Percentiles rank a stretch among this genome's conserved stretches.
Conservation (phyloP, 139 green algal species). For the Trebouxia sp. region DNA sequence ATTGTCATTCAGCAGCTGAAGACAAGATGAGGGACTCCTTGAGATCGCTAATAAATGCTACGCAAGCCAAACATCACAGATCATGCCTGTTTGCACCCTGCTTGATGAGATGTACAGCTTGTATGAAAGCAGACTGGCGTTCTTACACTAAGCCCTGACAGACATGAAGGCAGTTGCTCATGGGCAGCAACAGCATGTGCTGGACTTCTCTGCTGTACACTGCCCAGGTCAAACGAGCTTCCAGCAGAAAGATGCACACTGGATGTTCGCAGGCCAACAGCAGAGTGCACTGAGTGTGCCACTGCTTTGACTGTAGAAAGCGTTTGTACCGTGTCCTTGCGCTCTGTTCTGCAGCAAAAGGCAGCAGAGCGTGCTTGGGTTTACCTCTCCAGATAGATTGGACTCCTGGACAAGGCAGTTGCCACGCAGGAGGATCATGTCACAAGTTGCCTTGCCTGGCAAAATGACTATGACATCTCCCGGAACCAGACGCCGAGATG, state of each 20-base stretch:
- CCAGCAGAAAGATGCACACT: too few relatives aligned
- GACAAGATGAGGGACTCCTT: background rate
- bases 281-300: too few relatives aligned
- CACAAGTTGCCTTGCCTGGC: background rate
- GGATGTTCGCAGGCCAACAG: too few relatives aligned
- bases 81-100: too few relatives aligned
- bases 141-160: too few relatives aligned
- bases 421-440: conserved; percentile 1
- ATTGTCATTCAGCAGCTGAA: background rate
- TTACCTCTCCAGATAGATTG: conserved; percentile 8
- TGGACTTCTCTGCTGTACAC: too few relatives aligned
- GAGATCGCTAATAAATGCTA: background rate
- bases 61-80: too few relatives aligned
- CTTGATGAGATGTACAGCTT: background rate
- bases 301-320: too few relatives aligned
- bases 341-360: background rate
- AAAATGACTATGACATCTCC: background rate
- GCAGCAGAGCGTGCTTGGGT: background rate
- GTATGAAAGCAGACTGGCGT: too few relatives aligned
- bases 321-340: background rate
- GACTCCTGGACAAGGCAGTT: conserved; percentile 18
- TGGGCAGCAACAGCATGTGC: too few relatives aligned
- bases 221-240: too few relatives aligned
- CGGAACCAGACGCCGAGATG: conserved; percentile 3
- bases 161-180: too few relatives aligned